Evolutionary conservation across 768 basidiomycete species (phyloP).

Genomic region (Tylopilus cervinicoccineus): DNA sequence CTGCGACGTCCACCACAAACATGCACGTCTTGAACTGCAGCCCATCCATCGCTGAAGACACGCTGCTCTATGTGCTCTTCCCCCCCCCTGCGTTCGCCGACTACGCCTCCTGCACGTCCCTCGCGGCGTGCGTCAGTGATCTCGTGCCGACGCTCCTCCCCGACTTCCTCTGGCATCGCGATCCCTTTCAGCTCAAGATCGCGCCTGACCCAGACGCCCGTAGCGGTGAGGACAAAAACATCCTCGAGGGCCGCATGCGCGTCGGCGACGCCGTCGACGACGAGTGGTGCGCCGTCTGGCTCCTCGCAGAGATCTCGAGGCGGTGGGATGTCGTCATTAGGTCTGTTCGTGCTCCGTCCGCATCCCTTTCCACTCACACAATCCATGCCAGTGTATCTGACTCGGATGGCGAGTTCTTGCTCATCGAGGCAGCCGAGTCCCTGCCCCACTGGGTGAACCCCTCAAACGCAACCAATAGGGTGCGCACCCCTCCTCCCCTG

Average conservation of each 20-base stretch:
- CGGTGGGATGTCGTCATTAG: constrained; percentile 80
- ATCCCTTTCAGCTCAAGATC: constrained; percentile 75
- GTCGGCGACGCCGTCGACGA: constrained; percentile 98
- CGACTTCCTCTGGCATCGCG: constrained; percentile 79
- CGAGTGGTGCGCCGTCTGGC: constrained; percentile 94
- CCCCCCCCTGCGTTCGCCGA: constrained; percentile 52
- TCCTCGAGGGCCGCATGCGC: constrained; percentile 79
- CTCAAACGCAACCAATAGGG: constrained; percentile 88
- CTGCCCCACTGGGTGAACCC: constrained; percentile 92
- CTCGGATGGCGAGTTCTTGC: constrained; percentile 91
- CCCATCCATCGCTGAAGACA: constrained; percentile 83
- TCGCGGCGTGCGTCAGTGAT: constrained; percentile 63
- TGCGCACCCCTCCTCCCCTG: constrained; percentile 42
- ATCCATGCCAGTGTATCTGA: constrained; percentile 51
- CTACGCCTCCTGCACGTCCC: constrained; percentile 55
- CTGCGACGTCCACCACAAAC: not conserved
- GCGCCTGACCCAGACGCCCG: constrained; percentile 41
- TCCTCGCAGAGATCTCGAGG: constrained; percentile 70
- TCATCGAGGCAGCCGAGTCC: constrained; percentile 92
- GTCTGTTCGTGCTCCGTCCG: constrained; percentile 39
- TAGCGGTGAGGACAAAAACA: constrained; percentile 37
- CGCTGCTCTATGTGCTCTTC: constrained; percentile 72
- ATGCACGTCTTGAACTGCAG: constrained; percentile 73
- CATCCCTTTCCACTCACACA: constrained; percentile 1
- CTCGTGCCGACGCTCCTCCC: constrained; percentile 53